Evolutionary conservation across 2,329 filamentous ascomycete genomes (phyloP).

Genomic region (Penicillium sp.): DNA sequence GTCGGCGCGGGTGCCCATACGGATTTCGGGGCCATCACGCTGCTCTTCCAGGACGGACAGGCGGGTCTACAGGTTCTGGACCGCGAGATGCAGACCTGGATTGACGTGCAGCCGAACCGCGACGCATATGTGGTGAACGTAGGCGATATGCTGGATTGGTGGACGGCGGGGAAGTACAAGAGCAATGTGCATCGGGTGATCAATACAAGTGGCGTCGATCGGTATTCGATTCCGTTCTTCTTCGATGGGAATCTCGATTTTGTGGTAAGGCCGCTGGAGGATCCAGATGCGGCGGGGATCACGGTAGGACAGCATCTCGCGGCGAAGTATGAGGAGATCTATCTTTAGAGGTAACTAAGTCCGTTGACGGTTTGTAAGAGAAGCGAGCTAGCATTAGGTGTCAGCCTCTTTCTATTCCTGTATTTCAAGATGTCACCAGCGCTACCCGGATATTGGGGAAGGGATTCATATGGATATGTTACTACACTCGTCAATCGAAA

Average conservation of each 20-base stretch:
- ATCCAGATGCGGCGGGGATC: background rate
- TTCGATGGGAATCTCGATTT: constrained; percentile 11
- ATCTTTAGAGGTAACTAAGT: background rate
- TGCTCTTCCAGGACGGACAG: background rate
- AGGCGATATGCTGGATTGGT: constrained; percentile 32
- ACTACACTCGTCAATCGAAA: no score
- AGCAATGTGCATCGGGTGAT: constrained; percentile 29
- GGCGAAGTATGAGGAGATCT: background rate
- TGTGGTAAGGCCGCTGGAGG: background rate
- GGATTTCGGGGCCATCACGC: background rate
- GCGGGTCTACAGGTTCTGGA: background rate
- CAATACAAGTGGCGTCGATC: constrained; percentile 19
- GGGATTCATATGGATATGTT: no score
- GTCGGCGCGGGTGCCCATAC: background rate
- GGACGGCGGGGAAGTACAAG: constrained; percentile 25
- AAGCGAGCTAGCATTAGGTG: no score
- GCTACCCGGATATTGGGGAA: no score
- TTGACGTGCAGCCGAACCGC: constrained; percentile 46
- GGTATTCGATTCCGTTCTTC: constrained; percentile 6
- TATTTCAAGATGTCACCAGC: no score
- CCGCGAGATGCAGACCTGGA: constrained; percentile 21
- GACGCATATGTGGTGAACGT: constrained; percentile 38
- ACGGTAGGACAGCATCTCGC: background rate
- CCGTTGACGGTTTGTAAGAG: no score
- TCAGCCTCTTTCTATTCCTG: no score